Evolutionary conservation across 2,329 filamentous ascomycete genomes (phyloP).

Genomic region (Aspergillus niger): DNA sequence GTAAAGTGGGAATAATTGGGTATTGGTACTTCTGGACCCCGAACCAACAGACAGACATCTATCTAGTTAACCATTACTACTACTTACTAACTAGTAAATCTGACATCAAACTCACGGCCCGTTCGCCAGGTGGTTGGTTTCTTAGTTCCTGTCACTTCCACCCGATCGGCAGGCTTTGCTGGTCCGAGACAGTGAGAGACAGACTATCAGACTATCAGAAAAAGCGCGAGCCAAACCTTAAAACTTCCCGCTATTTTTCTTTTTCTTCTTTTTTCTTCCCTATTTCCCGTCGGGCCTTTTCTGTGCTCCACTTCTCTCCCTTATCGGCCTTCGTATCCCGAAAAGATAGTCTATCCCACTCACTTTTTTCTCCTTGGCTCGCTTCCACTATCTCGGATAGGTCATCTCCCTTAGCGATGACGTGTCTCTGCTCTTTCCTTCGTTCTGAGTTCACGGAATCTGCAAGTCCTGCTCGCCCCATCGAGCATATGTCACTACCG

Average conservation of each 20-base stretch:
- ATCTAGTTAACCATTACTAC: no score
- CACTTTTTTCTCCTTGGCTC: background rate
- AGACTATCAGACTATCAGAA: no score
- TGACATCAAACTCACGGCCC: no score
- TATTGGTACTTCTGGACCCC: no score
- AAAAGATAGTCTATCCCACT: no score
- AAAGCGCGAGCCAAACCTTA: background rate
- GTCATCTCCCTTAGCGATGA: background rate
- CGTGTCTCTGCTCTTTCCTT: background rate
- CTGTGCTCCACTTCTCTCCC: background rate
- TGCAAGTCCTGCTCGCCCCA: background rate
- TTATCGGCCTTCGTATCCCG: no score
- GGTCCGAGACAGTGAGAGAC: background rate
- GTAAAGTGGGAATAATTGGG: no score
- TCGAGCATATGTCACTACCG: slow-evolving; percentile 1
- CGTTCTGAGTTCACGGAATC: background rate
- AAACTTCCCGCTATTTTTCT: background rate
- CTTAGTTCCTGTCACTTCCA: background rate
- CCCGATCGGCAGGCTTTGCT: slow-evolving; percentile 6
- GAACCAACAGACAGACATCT: no score
- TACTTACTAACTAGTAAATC: no score
- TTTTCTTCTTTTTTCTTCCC: background rate
- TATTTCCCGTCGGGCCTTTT: background rate
- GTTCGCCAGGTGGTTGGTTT: background rate
- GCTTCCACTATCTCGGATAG: background rate